Base-by-base conservation (phyloP, 768 basidiomycete genomes). In the Leccinum uliginosum region DNA sequence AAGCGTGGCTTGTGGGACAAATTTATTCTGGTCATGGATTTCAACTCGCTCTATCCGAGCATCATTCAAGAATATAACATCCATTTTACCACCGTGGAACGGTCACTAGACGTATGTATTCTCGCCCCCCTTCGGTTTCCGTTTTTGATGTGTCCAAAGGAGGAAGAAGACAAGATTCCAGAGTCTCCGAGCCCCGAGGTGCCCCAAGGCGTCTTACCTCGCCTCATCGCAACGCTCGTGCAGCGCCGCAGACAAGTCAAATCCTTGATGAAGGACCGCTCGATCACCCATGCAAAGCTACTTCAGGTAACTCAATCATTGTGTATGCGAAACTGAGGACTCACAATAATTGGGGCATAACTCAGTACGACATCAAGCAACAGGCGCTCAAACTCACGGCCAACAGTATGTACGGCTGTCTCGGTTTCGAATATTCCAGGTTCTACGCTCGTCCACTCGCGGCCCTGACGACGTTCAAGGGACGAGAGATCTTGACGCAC, bases 41-140 rank as follows among this genome's bases (percentile, higher is more conserved):
- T 98, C 85, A 99, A 99, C 74, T 97, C 94, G 59, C 79, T 99
- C 55, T 99, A 99, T 70, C 97, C 97, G 6, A 94, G 91, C 71
- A 99, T 99, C 77, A 99, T 99, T 50, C 97, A 98, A 67, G 97
- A 99, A 76, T 99, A 91, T 69, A 98, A 99, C 70, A 98, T 98
- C 63, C 95, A 98, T 74, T 98, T 98, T 66, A 98, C 97, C 10
- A 99, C 97, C 0, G 87, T 98, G 19, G 89, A 92, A 46, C 81
- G 82, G 8, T 84, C 84, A 24, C 77, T 79, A 56, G 83, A 83
- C 67, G 89, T 75, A 57, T 55, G 78, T 72, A 17, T 2, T 50
- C 8, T 46, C 19, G 4, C 5, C 54, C 35, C 29, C 14, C 32
- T 17, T 40, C 46, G n/a, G 55, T 32, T 21, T 9, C 8, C 21